Base-by-base conservation (phyloP, 2,329 filamentous ascomycete genomes). In the Thielaviopsis punctulata region DNA sequence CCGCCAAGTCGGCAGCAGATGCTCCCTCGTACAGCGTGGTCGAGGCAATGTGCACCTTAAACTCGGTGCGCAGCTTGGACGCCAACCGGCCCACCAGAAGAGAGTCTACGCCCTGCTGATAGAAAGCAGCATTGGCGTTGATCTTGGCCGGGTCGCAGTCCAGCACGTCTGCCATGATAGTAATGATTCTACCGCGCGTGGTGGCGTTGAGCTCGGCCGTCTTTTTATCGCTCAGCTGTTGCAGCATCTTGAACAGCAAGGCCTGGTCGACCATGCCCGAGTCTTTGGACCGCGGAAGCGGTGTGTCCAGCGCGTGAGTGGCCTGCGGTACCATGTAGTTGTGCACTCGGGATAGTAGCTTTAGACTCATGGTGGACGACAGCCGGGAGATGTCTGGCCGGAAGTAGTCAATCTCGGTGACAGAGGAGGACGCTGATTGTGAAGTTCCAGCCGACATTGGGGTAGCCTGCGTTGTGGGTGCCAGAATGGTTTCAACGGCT, bases 81-180 rank as follows among this genome's bases (percentile, higher is more conserved):
- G 76, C 62, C 0, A 79, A 65, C 30, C 67, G 66, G 2, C 75
- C 75, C 27, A 75, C 75, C 19, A 66, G 66, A 46, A 79, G 64
- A 33, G 72, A 76, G 57, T 77, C 73, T 18, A 75, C 73, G 5
- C 73, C 73, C 15, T 75, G 64, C 12, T 65, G 64, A 57, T 76
- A 76, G 58, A 76, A 76, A 58, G 75, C 71, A 0, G 69, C 68
- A 1, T 66, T 60, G 0, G 59, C 55, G 1, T 63, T 58, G 12
- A 76, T 62, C 2, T 72, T 68, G 2, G 61, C 60, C 1, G 62
- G 58, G 1, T 64, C 60, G 12, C 68, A 63, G 2, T 64, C 62
- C 10, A 77, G 63, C 2, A 74, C 65, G 2, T 67, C 60, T 7
- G 70, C 68, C 52, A 76, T 75, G 12, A 65, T 64, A 7, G 65